Evolutionary conservation across 2,329 filamentous ascomycete genomes (phyloP).

Genomic region (Trichoderma guizhouense): DNA sequence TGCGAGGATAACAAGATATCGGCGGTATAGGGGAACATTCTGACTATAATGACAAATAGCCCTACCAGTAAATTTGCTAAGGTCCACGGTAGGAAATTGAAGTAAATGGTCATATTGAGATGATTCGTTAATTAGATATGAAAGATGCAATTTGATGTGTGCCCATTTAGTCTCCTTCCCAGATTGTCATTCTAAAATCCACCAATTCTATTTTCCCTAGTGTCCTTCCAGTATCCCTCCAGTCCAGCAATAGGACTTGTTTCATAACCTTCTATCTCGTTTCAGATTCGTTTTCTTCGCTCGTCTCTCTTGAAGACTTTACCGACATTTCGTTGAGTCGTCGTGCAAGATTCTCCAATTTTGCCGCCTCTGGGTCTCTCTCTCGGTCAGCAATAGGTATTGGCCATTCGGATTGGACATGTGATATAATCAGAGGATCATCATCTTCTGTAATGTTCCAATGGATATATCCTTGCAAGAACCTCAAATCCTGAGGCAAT

Average conservation of each 20-base stretch:
- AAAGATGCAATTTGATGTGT: neutral
- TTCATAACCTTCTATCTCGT: neutral
- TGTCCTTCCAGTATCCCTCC: neutral
- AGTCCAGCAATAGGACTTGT: neutral
- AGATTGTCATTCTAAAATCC: neutral
- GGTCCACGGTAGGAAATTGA: neutral
- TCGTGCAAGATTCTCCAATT: neutral
- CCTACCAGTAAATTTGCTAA: neutral
- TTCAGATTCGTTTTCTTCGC: neutral
- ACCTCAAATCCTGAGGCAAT: neutral
- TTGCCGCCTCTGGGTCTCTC: neutral
- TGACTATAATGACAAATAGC: neutral
- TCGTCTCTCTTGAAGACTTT: neutral
- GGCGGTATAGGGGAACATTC: neutral
- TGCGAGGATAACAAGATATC: neutral
- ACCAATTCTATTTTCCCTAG: neutral
- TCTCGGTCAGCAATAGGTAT: neutral
- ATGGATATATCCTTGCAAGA: neutral
- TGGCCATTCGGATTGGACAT: neutral
- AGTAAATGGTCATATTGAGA: neutral
- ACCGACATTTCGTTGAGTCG: neutral
- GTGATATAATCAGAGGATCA: neutral
- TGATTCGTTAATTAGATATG: neutral
- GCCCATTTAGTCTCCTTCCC: neutral
- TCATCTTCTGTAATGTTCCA: neutral